A percentile compares a stretch with the other conserved stretches of the same genome.
Evolutionary conservation across 177 flowering plant species (phyloP).

Genomic region (Vitis hybrid): DNA sequence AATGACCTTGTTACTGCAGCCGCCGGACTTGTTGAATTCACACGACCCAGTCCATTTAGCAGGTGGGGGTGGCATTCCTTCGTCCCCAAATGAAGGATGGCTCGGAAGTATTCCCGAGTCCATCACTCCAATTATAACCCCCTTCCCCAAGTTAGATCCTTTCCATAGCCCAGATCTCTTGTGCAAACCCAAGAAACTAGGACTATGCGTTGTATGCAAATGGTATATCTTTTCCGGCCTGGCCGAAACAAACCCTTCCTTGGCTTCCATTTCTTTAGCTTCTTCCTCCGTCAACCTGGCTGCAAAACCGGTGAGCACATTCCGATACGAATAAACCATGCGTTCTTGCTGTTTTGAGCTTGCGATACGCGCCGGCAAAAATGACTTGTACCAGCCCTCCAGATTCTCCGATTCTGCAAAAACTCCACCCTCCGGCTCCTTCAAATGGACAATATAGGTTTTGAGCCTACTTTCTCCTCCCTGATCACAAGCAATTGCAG

Average conservation of each 20-base stretch:
- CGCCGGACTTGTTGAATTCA: slow-evolving; percentile 11
- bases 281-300: slow-evolving; percentile 40
- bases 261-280: slow-evolving; percentile 30
- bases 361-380: slow-evolving; percentile 28
- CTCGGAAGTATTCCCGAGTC: slow-evolving; percentile 46
- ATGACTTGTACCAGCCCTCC: slow-evolving; percentile 37
- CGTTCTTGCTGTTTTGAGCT: slow-evolving; percentile 17
- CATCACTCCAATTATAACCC: slow-evolving; percentile 51
- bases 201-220: slow-evolving; percentile 50
- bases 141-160: slow-evolving; percentile 43
- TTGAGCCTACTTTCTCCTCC: slow-evolving; percentile 8
- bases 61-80: slow-evolving; percentile 57
- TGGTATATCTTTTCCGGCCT: slow-evolving; percentile 14
- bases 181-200: slow-evolving; percentile 51
- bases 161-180: slow-evolving; percentile 38
- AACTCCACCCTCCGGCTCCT: slow-evolving; percentile 19
- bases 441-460: slow-evolving; percentile 48
- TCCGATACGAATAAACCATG: slow-evolving; percentile 36
- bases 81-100: slow-evolving; percentile 51
- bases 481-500: not conserved
- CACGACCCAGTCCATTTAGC: slow-evolving; percentile 44
- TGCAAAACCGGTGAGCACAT: slow-evolving; percentile 56
- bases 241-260: slow-evolving; percentile 39
- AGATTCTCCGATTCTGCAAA: slow-evolving; percentile 11
- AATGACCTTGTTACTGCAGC: slow-evolving; percentile 39